Base-by-base conservation (phyloP, 768 basidiomycete species). In the Nevesoporus exiguus region DNA sequence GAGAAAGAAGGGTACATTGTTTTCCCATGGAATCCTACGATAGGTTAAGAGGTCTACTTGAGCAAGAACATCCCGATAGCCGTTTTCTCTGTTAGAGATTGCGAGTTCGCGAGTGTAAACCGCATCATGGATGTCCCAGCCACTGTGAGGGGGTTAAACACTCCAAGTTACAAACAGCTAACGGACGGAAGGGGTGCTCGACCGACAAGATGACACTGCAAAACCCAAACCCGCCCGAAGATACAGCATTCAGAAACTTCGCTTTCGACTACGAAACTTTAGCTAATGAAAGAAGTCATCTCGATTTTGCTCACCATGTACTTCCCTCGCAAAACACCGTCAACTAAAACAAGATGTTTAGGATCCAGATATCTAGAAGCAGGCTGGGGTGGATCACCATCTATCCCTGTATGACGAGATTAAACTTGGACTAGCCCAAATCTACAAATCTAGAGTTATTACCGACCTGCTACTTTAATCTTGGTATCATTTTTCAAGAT, bases 261-360 rank as follows among this genome's bases (percentile, higher is more conserved):
- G 85, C 79, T 73, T 90, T 97, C 15, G 88, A 90, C 93, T 97
- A 68, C 49, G 44, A 25, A 9, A 45, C n/a, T 36, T 58, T 34
- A 51, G 57, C 55, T 53, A 51, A 60, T 19, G 41, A 44, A 29
- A 33, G 27, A n/a, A 33, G 21, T 30, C 10, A 27, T 50, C 33
- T 41, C 42, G 15, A 17, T 14, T 11, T 2, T 21, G 47, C 77
- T 42, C 61, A 88, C 90, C 89, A 93, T 91, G 66, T 86, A 90
- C 73, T 98, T 98, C n/a, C 96, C 96, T 30, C 96, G 80, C 15
- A 97, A 77, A 11, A 98, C 85, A 27, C 96, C 96, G 71, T 98
- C 96, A 33, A 95, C 93, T 94, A 59, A 40, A 25, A 39, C 24
- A 51, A 14, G 47, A 40, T 14, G 36, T 57, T 59, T 39, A 66